Evolutionary conservation across 164 flowering plant species (phyloP).

Genomic region (Santalum album): DNA sequence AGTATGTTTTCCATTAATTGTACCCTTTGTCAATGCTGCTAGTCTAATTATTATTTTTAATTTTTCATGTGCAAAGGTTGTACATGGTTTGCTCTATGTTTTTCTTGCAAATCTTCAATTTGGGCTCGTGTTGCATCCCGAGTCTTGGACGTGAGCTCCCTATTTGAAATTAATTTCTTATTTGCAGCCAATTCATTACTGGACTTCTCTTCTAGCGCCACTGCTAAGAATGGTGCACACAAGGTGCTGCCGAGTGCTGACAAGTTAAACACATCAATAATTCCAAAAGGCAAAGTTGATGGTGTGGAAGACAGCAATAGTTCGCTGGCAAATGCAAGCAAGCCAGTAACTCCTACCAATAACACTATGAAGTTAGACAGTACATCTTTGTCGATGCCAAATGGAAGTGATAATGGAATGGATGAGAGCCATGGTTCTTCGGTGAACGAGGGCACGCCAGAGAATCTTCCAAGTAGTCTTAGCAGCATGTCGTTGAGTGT

Average conservation of each 20-base stretch:
- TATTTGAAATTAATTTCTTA: too few species aligned
- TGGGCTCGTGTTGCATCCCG: neutral
- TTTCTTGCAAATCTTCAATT: neutral
- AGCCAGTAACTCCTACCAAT: neutral
- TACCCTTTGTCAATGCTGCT: neutral
- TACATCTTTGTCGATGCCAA: slow-evolving; percentile 18
- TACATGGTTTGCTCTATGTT: neutral
- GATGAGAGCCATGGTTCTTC: slow-evolving; percentile 25
- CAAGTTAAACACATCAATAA: neutral
- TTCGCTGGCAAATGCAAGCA: too few species aligned
- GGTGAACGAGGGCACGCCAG: slow-evolving; percentile 12
- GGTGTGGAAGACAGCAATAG: neutral
- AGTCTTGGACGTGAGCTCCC: too few species aligned
- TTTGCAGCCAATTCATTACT: slow-evolving; percentile 14
- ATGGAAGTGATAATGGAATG: slow-evolving; percentile 15
- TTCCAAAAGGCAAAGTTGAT: neutral
- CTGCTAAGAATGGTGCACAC: slow-evolving; percentile 13
- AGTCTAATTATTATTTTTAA: neutral
- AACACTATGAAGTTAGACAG: slow-evolving; percentile 4
- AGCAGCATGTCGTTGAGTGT: slow-evolving; percentile 24
- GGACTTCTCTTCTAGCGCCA: slow-evolving; percentile 16
- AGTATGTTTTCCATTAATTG: too few species aligned
- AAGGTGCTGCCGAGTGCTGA: slow-evolving; percentile 16
- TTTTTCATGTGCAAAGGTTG: neutral
- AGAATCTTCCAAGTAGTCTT: slow-evolving; percentile 23